These are phyloP conservation scores for Termitomyces sp. DNA, from an alignment of 768 basidiomycete genomes.

Conservation along the genomic window DNA sequence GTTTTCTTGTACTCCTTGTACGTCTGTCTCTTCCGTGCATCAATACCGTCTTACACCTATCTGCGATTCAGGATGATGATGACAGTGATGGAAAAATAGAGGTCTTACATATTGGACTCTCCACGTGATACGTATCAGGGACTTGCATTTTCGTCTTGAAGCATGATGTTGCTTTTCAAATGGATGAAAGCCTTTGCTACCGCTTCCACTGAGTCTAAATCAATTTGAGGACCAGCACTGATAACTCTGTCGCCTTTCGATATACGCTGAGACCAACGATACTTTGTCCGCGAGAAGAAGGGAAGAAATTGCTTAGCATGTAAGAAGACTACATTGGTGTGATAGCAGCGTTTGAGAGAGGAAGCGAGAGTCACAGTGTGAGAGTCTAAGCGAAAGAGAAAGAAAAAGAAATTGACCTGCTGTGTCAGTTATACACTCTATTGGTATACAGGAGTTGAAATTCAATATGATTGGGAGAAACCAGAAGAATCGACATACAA, in stretches of 20 bases:
- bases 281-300: background rate
- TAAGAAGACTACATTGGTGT: too few relatives aligned
- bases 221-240: background rate
- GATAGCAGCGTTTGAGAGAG: background rate
- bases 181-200: slow-evolving; percentile 2
- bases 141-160: background rate
- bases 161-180: background rate
- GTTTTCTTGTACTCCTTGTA: slow-evolving; percentile 30
- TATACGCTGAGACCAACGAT: background rate
- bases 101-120: slow-evolving; percentile 4
- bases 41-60: background rate
- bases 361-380: background rate
- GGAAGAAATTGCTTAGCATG: background rate
- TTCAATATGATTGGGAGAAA: too few relatives aligned
- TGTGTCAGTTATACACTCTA: background rate
- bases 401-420: background rate
- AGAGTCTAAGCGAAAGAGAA: too few relatives aligned
- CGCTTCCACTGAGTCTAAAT: background rate
- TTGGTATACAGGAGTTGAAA: background rate
- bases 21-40: slow-evolving; percentile 1
- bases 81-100: background rate
- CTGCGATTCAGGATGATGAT: background rate
- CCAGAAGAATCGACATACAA: background rate
- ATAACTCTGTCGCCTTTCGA: background rate
- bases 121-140: background rate